Evolutionary conservation across 2,329 filamentous ascomycete genomes (phyloP), one percentile per base, ranked within the genome.

Genomic region (Colletotrichum falcatum): DNA sequence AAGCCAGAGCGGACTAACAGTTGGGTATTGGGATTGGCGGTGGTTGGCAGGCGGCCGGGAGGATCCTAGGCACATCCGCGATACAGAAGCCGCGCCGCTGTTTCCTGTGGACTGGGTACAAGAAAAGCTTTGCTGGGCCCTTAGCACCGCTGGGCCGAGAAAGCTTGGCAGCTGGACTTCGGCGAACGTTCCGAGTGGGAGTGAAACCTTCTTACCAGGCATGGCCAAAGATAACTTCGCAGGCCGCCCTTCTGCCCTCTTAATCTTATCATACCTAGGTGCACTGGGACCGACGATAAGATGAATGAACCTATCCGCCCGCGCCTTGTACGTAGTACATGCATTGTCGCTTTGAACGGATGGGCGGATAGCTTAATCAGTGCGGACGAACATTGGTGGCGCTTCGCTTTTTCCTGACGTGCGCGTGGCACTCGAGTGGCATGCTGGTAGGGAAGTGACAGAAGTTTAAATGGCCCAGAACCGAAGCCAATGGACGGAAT

Each of bases 181-280:
- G 67, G 67, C 67, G 51, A 37, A 51, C 51, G 58, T 70, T 67
- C 67, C 67, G 64, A 67, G 53, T 54, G 58, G 58, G 58, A 59
- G 44, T 59, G 18, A 53, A 7, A 59, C 7, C 30, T 33, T n/a
- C 44, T 61, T 46, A 20, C 53, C 18, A 55, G 53, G 14, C 33
- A 65, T 37, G 20, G 33, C 33, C 33, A 11, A 65, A 14, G 35
- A 35, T 28, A 18, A 5, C 6, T 23, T 23, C 12, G 33, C 37
- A 30, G 14, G 39, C 7, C 12, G 3, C 3, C 37, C 37, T n/a
- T n/a, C 1, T 35, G 33, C 6, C 33, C 35, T 26, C 23, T 18
- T 11, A 9, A 2, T 46, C 30, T 30, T 7, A 18, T 37, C 23
- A 44, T n/a, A n/a, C n/a, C n/a, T n/a, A n/a, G n/a, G n/a, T n/a